Conservation (phyloP, 1,284 basidiomycete genomes). For the Cryptococcus deneoformans region DNA sequence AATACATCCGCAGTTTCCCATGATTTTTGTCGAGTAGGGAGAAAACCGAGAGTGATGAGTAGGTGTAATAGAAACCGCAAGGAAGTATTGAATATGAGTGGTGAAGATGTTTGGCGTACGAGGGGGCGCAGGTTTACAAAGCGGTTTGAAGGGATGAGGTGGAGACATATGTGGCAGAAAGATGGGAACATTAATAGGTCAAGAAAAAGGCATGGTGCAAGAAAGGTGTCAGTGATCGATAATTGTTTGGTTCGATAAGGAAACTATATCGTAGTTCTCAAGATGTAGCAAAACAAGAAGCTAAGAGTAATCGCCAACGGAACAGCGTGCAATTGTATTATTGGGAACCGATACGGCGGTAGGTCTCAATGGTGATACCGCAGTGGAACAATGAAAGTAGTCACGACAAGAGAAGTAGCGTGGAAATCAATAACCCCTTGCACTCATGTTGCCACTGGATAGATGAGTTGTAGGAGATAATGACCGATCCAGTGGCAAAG, state of each 20-base stretch:
- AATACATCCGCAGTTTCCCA: too few species aligned
- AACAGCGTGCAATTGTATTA: too few species aligned
- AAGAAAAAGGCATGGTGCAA: background rate
- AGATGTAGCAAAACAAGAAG: background rate
- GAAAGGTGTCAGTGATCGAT: background rate
- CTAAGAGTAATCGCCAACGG: too few species aligned
- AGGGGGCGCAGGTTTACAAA: slow-evolving; percentile 3
- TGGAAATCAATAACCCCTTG: background rate
- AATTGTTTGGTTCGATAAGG: background rate
- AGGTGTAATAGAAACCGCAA: slow-evolving; percentile 4
- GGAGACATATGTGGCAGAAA: slow-evolving; percentile 8
- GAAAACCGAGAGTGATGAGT: background rate
- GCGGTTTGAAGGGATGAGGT: slow-evolving; percentile 6
- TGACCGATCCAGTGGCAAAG: background rate
- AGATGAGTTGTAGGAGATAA: background rate
- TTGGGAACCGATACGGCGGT: too few species aligned
- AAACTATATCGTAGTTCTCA: background rate
- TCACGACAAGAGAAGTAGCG: background rate
- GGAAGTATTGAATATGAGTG: slow-evolving; percentile 6
- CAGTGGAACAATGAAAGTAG: background rate
- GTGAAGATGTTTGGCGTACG: background rate
- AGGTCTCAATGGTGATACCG: too few species aligned
- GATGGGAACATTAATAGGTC: slow-evolving; percentile 12
- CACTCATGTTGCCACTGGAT: background rate
- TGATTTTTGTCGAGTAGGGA: too few species aligned